Evolutionary conservation across 2,329 filamentous ascomycete species (phyloP).

Genomic region (Berkeleyomyces rouxiae): DNA sequence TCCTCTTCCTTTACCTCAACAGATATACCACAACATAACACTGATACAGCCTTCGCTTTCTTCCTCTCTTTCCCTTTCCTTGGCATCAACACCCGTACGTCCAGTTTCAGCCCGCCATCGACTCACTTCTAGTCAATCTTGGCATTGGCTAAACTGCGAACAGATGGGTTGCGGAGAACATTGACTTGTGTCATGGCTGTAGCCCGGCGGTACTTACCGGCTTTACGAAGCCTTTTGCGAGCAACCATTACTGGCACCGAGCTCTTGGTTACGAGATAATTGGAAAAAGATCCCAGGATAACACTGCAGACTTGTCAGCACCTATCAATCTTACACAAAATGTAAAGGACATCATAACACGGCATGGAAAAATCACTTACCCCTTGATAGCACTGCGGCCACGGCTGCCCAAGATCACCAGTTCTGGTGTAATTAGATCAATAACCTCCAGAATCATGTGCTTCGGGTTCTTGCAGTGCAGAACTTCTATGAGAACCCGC

Average conservation of each 20-base stretch:
- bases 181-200: constrained; percentile 60
- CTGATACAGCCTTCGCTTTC: background rate
- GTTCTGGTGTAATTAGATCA: constrained; percentile 74
- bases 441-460: constrained; percentile 96
- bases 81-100: background rate
- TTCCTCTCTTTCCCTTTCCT: background rate
- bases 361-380: constrained; percentile 33
- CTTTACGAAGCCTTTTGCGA: constrained; percentile 72
- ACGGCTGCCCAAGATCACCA: constrained; percentile 83
- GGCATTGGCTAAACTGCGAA: constrained; percentile 50
- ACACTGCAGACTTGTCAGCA: constrained; percentile 43
- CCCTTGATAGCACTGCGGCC: constrained; percentile 86
- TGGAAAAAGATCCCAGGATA: constrained; percentile 87
- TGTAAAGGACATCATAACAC: background rate
- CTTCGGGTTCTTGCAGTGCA: constrained; percentile 95
- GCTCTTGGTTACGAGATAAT: constrained; percentile 92
- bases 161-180: constrained; percentile 56
- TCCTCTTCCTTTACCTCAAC: background rate
- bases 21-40: background rate
- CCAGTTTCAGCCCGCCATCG: background rate
- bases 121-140: constrained; percentile 47
- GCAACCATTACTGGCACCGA: constrained; percentile 97
- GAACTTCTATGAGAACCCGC: constrained; percentile 82
- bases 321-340: background rate
- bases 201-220: constrained; percentile 57